phyloP scores from a whole-genome alignment of 2,329 filamentous ascomycete species.

The Microdochium bolleyi region DNA sequence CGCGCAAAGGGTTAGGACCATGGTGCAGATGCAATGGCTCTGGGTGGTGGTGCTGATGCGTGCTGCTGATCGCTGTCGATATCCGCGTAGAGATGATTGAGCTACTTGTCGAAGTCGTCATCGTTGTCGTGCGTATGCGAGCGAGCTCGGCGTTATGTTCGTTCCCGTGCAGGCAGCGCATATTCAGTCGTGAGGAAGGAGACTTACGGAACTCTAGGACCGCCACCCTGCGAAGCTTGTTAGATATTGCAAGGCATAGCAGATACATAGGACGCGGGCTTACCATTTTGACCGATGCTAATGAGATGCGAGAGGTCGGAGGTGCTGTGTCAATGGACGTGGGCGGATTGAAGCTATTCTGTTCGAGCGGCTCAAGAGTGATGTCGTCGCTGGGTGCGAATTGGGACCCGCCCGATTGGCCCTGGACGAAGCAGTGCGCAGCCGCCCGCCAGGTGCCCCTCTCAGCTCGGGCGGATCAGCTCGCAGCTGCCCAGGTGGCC shows the following conservation, averaged over 20 bases:
- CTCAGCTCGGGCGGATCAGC: not conserved
- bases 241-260: constrained; percentile 21
- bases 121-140: too few species aligned
- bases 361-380: not conserved
- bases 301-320: constrained; percentile 13
- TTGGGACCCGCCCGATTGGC: not conserved
- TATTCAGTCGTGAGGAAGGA: not conserved
- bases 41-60: too few species aligned
- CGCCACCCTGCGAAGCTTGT: constrained; percentile 57
- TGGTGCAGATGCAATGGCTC: too few species aligned
- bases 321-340: constrained; percentile 20
- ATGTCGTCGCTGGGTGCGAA: not conserved
- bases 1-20: too few species aligned
- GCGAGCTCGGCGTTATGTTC: too few species aligned
- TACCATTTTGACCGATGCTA: constrained; percentile 46
- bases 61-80: too few species aligned
- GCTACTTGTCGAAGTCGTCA: too few species aligned
- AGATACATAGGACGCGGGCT: constrained; percentile 9
- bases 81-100: too few species aligned
- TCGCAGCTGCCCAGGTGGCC: constrained; percentile 4
- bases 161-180: too few species aligned
- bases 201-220: constrained; percentile 55
- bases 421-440: not conserved
- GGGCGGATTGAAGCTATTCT: not conserved
- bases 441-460: not conserved